These are phyloP conservation scores for Candida pseudoglaebosa DNA, from an alignment of 805 yeast species.

Conservation along the genomic window DNA sequence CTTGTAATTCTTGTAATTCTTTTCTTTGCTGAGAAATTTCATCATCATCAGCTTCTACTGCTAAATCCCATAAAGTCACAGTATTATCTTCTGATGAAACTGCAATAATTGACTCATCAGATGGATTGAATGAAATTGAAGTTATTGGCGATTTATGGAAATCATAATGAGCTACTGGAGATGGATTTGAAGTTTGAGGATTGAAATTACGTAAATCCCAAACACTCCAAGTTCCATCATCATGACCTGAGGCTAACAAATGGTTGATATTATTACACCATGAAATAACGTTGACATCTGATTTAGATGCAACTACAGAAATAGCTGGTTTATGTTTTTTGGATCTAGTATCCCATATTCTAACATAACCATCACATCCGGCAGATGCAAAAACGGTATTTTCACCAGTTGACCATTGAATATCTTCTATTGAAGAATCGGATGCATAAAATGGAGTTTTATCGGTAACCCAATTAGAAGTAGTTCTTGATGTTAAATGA, in stretches of 20 bases:
- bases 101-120: conserved; percentile 92
- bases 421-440: conserved; percentile 84
- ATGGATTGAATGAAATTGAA: conserved; percentile 89
- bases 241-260: conserved; percentile 92
- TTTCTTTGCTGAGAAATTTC: conserved; percentile 83
- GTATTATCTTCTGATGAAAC: conserved; percentile 96
- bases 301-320: conserved; percentile 69
- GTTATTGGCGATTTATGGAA: conserved; percentile 95
- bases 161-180: conserved; percentile 91
- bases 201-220: conserved; percentile 92
- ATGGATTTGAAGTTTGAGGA: conserved; percentile 51
- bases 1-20: conserved; percentile 74
- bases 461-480: conserved; percentile 82
- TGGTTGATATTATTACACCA: conserved; percentile 90
- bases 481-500: conserved; percentile 70
- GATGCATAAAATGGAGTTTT: conserved; percentile 69
- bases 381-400: conserved; percentile 93
- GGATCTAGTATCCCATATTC: conserved; percentile 96
- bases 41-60: conserved; percentile 98
- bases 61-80: conserved; percentile 95
- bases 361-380: conserved; percentile 85
- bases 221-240: conserved; percentile 95
- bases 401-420: conserved; percentile 94
- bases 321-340: conserved; percentile 89
- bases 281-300: conserved; percentile 91